Evolutionary conservation across 257 asterid genomes (phyloP).

Genomic region (Marsdenia floribunda): DNA sequence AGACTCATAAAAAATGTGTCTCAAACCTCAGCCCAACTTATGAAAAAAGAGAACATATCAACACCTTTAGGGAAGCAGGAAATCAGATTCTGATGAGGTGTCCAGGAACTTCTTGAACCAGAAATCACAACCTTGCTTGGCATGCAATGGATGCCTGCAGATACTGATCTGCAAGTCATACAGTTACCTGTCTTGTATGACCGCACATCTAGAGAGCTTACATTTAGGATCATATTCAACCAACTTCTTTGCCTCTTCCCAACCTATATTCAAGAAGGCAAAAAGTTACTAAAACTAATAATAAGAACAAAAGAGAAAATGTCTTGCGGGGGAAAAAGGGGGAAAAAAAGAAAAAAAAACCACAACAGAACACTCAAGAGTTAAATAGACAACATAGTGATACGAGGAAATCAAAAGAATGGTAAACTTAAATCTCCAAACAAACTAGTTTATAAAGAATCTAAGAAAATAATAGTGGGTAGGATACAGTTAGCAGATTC

Average conservation of each 20-base stretch:
- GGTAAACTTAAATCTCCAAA: neutral
- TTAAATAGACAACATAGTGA: too few species aligned
- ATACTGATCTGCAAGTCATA: constrained; percentile 20
- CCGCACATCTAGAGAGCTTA: constrained; percentile 36
- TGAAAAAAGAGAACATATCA: neutral
- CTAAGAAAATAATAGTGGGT: neutral
- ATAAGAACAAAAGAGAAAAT: too few species aligned
- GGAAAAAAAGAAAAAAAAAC: too few species aligned
- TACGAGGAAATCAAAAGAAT: neutral
- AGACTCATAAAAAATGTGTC: neutral
- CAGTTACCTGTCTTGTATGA: constrained; percentile 31
- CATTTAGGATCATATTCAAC: constrained; percentile 49
- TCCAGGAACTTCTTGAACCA: constrained; percentile 20
- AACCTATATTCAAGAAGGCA: neutral
- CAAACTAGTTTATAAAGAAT: neutral
- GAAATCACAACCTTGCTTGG: constrained; percentile 24
- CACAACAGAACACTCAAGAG: neutral
- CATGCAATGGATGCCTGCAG: constrained; percentile 15
- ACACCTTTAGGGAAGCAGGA: constrained; percentile 37
- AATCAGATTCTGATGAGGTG: constrained; percentile 21
- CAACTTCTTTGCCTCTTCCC: constrained; percentile 16
- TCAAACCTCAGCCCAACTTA: neutral
- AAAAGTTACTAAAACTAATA: too few species aligned
- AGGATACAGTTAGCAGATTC: neutral
- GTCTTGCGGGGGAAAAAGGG: too few species aligned